Conservation (phyloP, 106 monocot species). For the Iris macrosiphon region DNA sequence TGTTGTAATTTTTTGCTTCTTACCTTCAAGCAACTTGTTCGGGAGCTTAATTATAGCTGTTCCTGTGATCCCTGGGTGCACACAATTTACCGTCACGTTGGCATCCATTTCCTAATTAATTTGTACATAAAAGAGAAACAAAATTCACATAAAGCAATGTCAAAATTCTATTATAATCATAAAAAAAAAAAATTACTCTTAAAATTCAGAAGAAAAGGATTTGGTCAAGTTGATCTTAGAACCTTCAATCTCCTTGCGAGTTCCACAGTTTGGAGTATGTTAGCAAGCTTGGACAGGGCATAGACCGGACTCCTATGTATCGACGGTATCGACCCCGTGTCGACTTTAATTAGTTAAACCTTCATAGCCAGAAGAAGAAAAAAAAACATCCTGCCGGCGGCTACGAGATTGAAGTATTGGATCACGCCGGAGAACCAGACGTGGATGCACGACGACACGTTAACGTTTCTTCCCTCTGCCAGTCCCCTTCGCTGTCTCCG, state of each 20-base stretch:
- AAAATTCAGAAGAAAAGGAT: background rate
- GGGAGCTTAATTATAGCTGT: no score
- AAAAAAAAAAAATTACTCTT: background rate
- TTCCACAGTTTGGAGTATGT: slow-evolving; percentile 26
- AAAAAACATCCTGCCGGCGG: background rate
- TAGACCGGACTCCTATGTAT: slow-evolving; percentile 11
- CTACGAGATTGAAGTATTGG: background rate
- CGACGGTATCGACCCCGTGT: no score
- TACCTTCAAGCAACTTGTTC: no score
- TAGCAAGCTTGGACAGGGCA: slow-evolving; percentile 30
- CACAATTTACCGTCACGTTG: slow-evolving; percentile 26
- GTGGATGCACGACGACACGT: slow-evolving; percentile 45
- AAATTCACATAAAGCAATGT: no score
- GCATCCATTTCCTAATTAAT: slow-evolving; percentile 18
- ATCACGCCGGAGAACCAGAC: slow-evolving; percentile 25
- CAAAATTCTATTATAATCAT: background rate
- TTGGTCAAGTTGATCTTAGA: background rate
- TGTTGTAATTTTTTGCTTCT: no score
- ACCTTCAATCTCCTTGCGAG: slow-evolving; percentile 24
- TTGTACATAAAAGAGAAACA: no score
- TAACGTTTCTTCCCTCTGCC: slow-evolving; percentile 48
- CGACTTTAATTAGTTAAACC: no score
- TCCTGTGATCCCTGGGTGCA: slow-evolving; percentile 33
- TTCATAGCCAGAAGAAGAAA: no score
- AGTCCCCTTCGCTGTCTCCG: slow-evolving; percentile 25